Base-by-base conservation (phyloP, 2,329 filamentous ascomycete species). In the Verticillium dahliae region DNA sequence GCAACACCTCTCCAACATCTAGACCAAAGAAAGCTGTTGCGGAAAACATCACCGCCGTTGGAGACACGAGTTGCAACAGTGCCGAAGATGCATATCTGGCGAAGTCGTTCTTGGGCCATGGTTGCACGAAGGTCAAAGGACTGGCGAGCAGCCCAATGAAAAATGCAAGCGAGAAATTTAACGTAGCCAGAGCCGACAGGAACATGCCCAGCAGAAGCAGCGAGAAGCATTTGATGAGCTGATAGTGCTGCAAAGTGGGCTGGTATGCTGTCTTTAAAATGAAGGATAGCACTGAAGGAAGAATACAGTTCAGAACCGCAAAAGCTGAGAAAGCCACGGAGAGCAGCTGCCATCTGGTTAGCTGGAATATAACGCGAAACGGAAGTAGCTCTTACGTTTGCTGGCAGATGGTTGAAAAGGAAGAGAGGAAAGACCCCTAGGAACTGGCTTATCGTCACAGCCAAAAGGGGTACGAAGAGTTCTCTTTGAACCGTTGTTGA, bases 151-250 rank as follows among this genome's bases (percentile, higher is more conserved):
- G 78, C 41, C 95, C 95, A 58, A 97, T 81, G 41, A 97, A 80
- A 71, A 98, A 89, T 57, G 92, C 88, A 14, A 97, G 87, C 3
- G 90, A 92, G 80, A 99, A 99, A 76, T 99, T 99, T 59, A 99
- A 85, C 0, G 94, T 99, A 2, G 95, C 94, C 13, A 99, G 88
- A 1, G 93, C 90, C 13, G 93, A 93, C 66, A 99, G 86, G 69
- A 92, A 93, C 80, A 97, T 91, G 69, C 95, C 95, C 0, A 98
- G 85, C 10, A 96, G 81, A 13, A 99, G 86, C n/a, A 98, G 85
- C 6, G 92, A 96, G 78, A 98, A 92, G 62, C 90, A 95, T 72
- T 96, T 93, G 66, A 92, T 87, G 59, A 97, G 85, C 57, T 87
- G 84, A 69, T 89, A 87, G 70, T 94, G 89, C 70, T 93, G 91